Percentiles rank a stretch among this genome's conserved stretches.
Conservation (phyloP, 176 grass and related monocot species). For the Guadua angustifolia region DNA sequence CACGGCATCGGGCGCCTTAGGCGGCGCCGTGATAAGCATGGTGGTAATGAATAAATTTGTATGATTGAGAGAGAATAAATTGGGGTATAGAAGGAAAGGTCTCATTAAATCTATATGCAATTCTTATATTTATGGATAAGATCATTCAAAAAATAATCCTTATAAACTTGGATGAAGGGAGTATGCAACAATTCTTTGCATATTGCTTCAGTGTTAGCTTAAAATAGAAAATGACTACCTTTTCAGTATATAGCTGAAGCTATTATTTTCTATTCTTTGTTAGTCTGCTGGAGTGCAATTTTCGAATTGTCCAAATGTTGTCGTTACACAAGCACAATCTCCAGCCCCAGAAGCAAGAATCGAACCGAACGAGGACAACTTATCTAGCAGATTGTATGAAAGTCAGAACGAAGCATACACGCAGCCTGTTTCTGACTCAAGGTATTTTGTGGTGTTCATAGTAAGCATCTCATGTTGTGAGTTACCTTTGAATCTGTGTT, state of each 20-base stretch:
- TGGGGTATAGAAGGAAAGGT: too few relatives aligned
- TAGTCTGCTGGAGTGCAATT: constrained; percentile 87
- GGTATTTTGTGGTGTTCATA: constrained; percentile 49
- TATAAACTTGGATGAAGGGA: too few relatives aligned
- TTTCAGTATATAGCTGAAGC: constrained; percentile 43
- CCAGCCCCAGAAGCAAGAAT: constrained; percentile 49
- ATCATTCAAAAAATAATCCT: too few relatives aligned
- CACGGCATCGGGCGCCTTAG: too few relatives aligned
- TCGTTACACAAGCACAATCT: constrained; percentile 52
- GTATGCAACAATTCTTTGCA: constrained; percentile 2
- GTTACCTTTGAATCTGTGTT: background rate
- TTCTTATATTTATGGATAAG: too few relatives aligned
- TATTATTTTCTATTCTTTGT: constrained; percentile 29
- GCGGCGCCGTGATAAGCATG: too few relatives aligned
- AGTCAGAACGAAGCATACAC: constrained; percentile 50
- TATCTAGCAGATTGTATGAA: constrained; percentile 49
- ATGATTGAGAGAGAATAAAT: too few relatives aligned
- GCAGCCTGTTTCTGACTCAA: constrained; percentile 61
- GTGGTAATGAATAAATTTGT: too few relatives aligned
- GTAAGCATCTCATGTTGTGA: constrained; percentile 2
- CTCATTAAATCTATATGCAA: too few relatives aligned
- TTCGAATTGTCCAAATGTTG: constrained; percentile 58
- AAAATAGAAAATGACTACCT: constrained; percentile 8
- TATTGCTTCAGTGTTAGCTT: constrained; percentile 17
- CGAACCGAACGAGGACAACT: constrained; percentile 42